phyloP scores from a whole-genome alignment of 331 rosid genomes.

The Malus hybrid region DNA sequence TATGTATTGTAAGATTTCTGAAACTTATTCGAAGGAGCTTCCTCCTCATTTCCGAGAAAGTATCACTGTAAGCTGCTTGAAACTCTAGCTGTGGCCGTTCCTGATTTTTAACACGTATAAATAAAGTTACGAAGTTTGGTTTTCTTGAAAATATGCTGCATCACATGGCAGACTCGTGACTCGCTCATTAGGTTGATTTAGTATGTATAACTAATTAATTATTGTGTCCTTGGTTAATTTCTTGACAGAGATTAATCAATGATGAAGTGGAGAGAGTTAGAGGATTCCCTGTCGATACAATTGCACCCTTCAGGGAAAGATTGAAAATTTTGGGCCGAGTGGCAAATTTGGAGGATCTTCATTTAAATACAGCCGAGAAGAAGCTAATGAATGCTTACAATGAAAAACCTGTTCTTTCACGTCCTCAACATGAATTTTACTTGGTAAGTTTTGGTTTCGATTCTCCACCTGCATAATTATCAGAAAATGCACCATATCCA shows the following conservation, averaged over 20 bases:
- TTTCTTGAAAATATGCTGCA: neutral
- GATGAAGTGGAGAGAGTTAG: conserved; percentile 96
- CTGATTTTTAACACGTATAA: neutral
- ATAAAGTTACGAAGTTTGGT: conserved; percentile 3
- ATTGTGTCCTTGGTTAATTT: conserved; percentile 1
- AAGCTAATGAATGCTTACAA: conserved; percentile 87
- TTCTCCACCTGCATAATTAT: neutral
- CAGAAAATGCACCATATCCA: too few species aligned
- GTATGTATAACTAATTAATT: neutral
- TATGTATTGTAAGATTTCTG: conserved; percentile 77
- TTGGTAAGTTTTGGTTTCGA: conserved; percentile 36
- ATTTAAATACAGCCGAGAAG: conserved; percentile 66
- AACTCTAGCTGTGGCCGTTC: neutral
- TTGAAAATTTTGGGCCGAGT: conserved; percentile 77
- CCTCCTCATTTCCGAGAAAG: conserved; percentile 56
- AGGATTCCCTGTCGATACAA: conserved; percentile 83
- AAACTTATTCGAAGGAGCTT: conserved; percentile 63
- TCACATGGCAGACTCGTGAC: neutral
- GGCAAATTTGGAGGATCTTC: conserved; percentile 77
- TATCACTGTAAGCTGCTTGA: conserved; percentile 49
- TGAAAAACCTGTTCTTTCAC: conserved; percentile 22
- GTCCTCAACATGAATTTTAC: conserved; percentile 95
- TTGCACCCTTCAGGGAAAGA: conserved; percentile 87
- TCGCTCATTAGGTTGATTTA: neutral
- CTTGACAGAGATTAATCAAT: conserved; percentile 68